phyloP scores from a whole-genome alignment of 106 monocot species.

The Dioscorea zingiberensis region DNA sequence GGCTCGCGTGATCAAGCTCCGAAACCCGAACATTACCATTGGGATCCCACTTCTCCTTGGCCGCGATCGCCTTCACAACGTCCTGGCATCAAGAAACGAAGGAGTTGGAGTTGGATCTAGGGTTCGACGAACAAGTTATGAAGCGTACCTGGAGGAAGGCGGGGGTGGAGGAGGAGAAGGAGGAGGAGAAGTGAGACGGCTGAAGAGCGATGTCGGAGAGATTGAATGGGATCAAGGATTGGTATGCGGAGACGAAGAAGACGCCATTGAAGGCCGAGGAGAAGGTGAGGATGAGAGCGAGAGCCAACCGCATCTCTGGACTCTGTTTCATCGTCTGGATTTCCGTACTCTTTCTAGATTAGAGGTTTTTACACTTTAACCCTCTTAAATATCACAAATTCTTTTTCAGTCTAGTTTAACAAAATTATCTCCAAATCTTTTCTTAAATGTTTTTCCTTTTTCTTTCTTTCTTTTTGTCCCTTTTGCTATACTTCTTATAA shows the following conservation, averaged over 20 bases:
- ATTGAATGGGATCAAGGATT: neutral
- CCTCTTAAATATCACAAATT: too few relatives aligned
- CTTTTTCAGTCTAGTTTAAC: too few relatives aligned
- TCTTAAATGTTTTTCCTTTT: too few relatives aligned
- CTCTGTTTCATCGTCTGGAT: neutral
- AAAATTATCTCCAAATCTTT: too few relatives aligned
- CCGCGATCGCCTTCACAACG: constrained; percentile 32
- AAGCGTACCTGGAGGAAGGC: neutral
- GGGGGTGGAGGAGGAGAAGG: neutral
- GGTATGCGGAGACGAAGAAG: neutral
- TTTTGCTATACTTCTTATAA: too few relatives aligned
- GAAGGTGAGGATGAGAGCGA: neutral
- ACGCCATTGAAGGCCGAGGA: neutral
- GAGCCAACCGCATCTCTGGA: neutral
- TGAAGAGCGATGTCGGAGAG: neutral
- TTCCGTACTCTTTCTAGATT: neutral
- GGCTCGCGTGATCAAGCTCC: constrained; percentile 18
- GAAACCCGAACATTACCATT: constrained; percentile 33
- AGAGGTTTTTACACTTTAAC: too few relatives aligned
- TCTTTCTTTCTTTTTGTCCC: too few relatives aligned
- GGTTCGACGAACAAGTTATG: too few relatives aligned
- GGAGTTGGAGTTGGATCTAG: too few relatives aligned
- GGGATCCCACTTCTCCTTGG: constrained; percentile 60
- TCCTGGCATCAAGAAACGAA: constrained; percentile 15
- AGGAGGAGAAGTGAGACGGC: neutral